Evolutionary conservation across 164 flowering plant species (phyloP).

Genomic region (Chimonanthus praecox): DNA sequence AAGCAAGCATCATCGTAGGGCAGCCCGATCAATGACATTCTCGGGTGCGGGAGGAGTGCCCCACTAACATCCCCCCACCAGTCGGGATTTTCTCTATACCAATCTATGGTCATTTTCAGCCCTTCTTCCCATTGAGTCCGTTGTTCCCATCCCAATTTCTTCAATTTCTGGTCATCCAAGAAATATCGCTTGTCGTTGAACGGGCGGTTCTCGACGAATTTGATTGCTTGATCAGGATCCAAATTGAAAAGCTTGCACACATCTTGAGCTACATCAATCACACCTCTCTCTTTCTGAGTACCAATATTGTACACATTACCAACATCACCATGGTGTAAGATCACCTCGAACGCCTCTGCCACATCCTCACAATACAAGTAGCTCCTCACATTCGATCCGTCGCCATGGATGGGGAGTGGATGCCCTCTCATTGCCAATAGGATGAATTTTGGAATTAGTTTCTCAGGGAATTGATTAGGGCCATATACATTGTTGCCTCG

Average conservation of each 20-base stretch:
- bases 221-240: conserved; percentile 13
- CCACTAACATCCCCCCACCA: conserved; percentile 29
- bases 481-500: conserved; percentile 29
- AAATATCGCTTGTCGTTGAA: conserved; percentile 26
- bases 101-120: conserved; percentile 19
- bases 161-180: conserved; percentile 26
- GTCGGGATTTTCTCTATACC: conserved; percentile 21
- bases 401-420: conserved; percentile 24
- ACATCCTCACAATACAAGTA: conserved; percentile 24
- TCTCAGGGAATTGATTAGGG: conserved; percentile 26
- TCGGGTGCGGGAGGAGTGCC: conserved; percentile 26
- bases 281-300: conserved; percentile 16
- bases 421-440: conserved; percentile 24
- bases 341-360: conserved; percentile 24
- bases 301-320: conserved; percentile 27
- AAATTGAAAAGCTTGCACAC: conserved; percentile 18
- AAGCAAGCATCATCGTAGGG: conserved; percentile 13
- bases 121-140: conserved; percentile 25
- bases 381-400: conserved; percentile 25
- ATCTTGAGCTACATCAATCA: conserved; percentile 24
- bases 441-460: conserved; percentile 22
- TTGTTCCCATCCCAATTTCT: conserved; percentile 25
- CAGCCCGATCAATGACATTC: conserved; percentile 5
- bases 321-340: conserved; percentile 20
- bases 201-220: conserved; percentile 24